Percentiles rank a stretch among this genome's conserved stretches.
Conservation (phyloP, 805 yeast species). For the Nakazawaea laoshanensis region DNA sequence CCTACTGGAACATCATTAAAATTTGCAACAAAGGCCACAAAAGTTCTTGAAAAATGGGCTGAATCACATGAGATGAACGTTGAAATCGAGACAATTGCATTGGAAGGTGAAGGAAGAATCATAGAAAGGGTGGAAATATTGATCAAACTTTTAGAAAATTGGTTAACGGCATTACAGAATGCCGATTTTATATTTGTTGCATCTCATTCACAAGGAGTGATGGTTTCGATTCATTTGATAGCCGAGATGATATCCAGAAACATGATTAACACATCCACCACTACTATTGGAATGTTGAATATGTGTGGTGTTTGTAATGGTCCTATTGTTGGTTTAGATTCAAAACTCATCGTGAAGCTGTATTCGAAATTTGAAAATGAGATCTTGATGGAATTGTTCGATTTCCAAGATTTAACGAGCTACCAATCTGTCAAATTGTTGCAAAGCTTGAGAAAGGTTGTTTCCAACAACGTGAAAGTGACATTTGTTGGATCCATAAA, state of each 20-base stretch:
- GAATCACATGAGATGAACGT: constrained; percentile 26
- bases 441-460: constrained; percentile 56
- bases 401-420: constrained; percentile 71
- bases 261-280: constrained; percentile 14
- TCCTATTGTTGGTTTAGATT: constrained; percentile 83
- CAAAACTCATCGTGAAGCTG: constrained; percentile 71
- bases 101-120: constrained; percentile 89
- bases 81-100: constrained; percentile 71
- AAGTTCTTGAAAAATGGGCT: constrained; percentile 62
- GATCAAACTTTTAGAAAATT: constrained; percentile 57
- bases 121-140: constrained; percentile 74
- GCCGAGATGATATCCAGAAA: constrained; percentile 17
- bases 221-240: constrained; percentile 72
- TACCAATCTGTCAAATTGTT: constrained; percentile 60
- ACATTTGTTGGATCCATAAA: constrained; percentile 80
- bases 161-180: constrained; percentile 42
- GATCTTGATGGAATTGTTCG: constrained; percentile 78
- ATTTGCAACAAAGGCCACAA: constrained; percentile 76
- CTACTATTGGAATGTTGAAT: constrained; percentile 65
- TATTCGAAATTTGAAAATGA: constrained; percentile 83
- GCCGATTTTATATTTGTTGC: constrained; percentile 83
- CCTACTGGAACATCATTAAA: constrained; percentile 86
- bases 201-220: constrained; percentile 90
- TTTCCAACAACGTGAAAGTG: constrained; percentile 67
- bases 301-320: constrained; percentile 94